Base-by-base conservation (phyloP, 192 early-diverging fungal genomes). In the Umbelopsis sp. region DNA sequence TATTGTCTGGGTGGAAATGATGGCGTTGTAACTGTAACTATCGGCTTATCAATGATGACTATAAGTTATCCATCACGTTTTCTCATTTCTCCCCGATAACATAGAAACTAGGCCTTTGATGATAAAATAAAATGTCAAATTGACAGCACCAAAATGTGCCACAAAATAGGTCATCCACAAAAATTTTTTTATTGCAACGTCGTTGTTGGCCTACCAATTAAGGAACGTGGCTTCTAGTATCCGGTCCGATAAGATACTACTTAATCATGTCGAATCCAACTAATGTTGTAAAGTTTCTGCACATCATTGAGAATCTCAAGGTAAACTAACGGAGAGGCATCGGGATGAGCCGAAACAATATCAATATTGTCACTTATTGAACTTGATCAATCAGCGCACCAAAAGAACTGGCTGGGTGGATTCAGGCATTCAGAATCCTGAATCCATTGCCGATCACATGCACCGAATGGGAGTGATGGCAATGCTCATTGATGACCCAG, bases 381-480 rank as follows among this genome's bases (percentile, higher is more conserved):
- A 22, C 0, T 5, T 7, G 49, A 51, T 4, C 16, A 66, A 46
- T 16, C 75, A 94, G 91, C 84, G 84, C 70, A 98, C 96, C 15
- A 96, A 96, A 75, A 83, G 96, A 68, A 96, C 95, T 18, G 96
- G 96, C 30, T 98, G 96, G 96, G 53, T 98, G 50, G 86, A 94
- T 76, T 71, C 84, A 74, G 81, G 82, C 0, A 82, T 98, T 48
- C 51, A 77, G 16, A 73, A 79, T 13, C 86, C 94, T 66, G 96
- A 98, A 72, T 94, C 92, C 5, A 95, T 98, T 45, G 84, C 88
- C 16, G 96, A 98, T 80, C 96, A 98, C 78, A 98, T 98, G 96
- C 87, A 97, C 84, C 86, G 95, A 18, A 96, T 98, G 94, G 84
- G 87, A 2, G 86, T 97, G 13, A 91, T 97, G 86, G 92, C 94